phyloP scores from a whole-genome alignment of 1,139 yeast species.

The Sugiyamaella castrensis region DNA sequence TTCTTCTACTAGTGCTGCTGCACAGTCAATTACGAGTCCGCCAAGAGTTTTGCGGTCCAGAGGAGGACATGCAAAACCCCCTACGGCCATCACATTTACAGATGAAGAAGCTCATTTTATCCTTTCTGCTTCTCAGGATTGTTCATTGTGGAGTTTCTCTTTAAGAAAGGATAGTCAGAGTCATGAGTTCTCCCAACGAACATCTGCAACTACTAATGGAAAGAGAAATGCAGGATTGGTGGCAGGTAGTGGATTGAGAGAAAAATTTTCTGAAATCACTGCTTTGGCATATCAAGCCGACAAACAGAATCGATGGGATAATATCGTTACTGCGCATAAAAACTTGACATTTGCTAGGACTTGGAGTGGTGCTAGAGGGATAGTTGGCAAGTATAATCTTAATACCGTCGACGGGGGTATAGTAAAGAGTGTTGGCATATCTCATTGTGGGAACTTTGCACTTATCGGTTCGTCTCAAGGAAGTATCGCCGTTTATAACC shows the following conservation, averaged over 20 bases:
- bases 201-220: constrained; percentile 47
- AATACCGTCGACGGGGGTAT: constrained; percentile 72
- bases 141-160: constrained; percentile 86
- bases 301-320: constrained; percentile 93
- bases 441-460: constrained; percentile 95
- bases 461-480: constrained; percentile 90
- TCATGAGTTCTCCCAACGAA: constrained; percentile 77
- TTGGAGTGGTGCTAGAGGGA: constrained; percentile 82
- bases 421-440: constrained; percentile 77
- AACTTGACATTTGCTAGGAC: constrained; percentile 83
- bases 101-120: constrained; percentile 79
- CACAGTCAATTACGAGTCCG: constrained; percentile 61
- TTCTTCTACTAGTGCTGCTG: constrained; percentile 36
- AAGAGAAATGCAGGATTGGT: constrained; percentile 58
- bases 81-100: constrained; percentile 72
- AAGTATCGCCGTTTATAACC: constrained; percentile 80
- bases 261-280: constrained; percentile 74
- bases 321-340: constrained; percentile 86
- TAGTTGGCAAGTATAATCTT: constrained; percentile 73
- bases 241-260: constrained; percentile 43
- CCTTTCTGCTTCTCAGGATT: constrained; percentile 83
- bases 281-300: constrained; percentile 71
- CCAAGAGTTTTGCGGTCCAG: constrained; percentile 91
- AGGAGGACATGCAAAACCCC: constrained; percentile 96
- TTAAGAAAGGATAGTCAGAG: constrained; percentile 95